Evolutionary conservation across 345 rosid species (phyloP), one percentile per base, ranked within the genome.

Genomic region (Arabidopsis arenosa): DNA sequence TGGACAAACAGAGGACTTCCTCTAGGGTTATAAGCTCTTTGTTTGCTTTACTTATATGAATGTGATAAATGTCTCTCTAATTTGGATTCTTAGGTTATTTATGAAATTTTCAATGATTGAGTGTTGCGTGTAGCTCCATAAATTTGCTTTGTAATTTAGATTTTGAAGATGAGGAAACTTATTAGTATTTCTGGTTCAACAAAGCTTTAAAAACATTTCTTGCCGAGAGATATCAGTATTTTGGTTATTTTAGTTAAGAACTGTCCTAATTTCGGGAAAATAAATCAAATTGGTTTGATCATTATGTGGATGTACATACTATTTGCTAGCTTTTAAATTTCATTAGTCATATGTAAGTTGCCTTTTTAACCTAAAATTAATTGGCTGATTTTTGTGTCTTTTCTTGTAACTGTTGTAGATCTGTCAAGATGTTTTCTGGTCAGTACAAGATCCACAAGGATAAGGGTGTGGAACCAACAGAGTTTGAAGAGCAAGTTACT

Each of bases 381-480:
- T 23, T 23, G 4, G n/a, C 44, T 74, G 3, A 23, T 5, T 15
- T n/a, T 2, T 41, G 4, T 60, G 18, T 30, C 21, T 43, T 8
- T 7, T 36, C 1, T 45, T 67, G 26, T 59, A 10, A 7, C 26
- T 47, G 23, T 54, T 49, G 3, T 66, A 90, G 93, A 73, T 52
- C 70, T 80, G 85, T 63, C 47, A 89, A 84, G 84, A 93, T 93
- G 98, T 93, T 60, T 56, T 85, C 97, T 32, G 74, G 95, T 10
- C 86, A 71, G 86, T 84, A 79, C 86, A 93, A 93, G 83, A 93
- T 93, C 88, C 90, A 80, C 5, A 93, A 90, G 79, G 98, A 93
- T 75, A 88, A 86, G 79, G 93, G 86, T 85, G 93, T 81, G 2
- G 87, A 85, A 62, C 97, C 98, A n/a, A 79, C 97, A 5, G 95